phyloP scores from a whole-genome alignment of 768 basidiomycete species.

The Lentinula edodes region DNA sequence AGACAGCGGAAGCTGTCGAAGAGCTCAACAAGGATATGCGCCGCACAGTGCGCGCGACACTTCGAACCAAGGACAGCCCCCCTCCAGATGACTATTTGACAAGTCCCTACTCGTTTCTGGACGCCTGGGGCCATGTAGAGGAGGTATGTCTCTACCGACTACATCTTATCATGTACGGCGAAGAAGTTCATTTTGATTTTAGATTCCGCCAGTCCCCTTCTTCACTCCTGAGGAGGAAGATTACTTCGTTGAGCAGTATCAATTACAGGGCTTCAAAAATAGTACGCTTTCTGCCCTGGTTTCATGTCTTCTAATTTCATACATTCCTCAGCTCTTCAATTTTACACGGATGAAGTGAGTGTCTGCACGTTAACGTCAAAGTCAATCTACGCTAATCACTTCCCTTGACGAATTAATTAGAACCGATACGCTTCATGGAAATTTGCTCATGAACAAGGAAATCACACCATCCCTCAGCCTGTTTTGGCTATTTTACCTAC shows the following conservation, averaged over 20 bases:
- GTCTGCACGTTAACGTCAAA: not conserved
- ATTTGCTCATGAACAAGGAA: constrained; percentile 37
- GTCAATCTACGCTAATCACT: not conserved
- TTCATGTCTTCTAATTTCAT: constrained; percentile 8
- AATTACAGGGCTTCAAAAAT: constrained; percentile 49
- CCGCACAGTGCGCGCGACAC: constrained; percentile 50
- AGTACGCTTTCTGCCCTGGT: constrained; percentile 34
- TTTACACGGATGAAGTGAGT: constrained; percentile 53
- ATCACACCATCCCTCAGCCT: constrained; percentile 38
- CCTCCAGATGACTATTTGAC: constrained; percentile 53
- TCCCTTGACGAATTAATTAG: constrained; percentile 15
- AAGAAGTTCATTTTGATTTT: not conserved
- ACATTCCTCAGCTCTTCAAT: constrained; percentile 49
- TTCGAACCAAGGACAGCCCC: constrained; percentile 47
- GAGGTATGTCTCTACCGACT: constrained; percentile 25
- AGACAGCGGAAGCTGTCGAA: constrained; percentile 38
- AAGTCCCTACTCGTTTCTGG: constrained; percentile 43
- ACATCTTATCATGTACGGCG: not conserved
- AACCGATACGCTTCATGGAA: constrained; percentile 37
- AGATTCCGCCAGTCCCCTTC: constrained; percentile 62
- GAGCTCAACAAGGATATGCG: constrained; percentile 56
- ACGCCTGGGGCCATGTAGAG: constrained; percentile 41
- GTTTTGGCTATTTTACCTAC: constrained; percentile 35
- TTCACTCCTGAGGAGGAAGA: constrained; percentile 59
- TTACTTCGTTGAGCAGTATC: constrained; percentile 63